Evolutionary conservation across 495 filamentous ascomycete species (phyloP).

Genomic region (Pyrenula massariospora): DNA sequence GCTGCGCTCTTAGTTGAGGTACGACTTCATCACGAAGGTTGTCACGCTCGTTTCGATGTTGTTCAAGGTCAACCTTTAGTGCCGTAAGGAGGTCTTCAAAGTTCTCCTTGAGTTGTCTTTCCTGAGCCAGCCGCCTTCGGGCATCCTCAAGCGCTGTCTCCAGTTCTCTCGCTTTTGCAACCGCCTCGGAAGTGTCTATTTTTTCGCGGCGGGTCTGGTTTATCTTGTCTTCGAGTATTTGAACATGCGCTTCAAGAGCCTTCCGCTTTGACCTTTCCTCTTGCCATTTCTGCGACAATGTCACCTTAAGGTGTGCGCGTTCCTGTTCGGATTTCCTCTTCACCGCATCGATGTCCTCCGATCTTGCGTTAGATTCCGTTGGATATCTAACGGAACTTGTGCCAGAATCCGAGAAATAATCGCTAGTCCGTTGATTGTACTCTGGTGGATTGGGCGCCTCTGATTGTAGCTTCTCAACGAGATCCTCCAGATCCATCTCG

Average conservation of each 20-base stretch:
- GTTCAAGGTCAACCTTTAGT: slow-evolving; percentile 69
- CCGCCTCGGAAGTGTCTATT: slow-evolving; percentile 24
- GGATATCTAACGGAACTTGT: slow-evolving; percentile 70
- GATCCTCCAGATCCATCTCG: slow-evolving; percentile 93
- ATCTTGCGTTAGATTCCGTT: slow-evolving; percentile 48
- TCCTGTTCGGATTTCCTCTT: slow-evolving; percentile 83
- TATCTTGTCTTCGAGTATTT: slow-evolving; percentile 64
- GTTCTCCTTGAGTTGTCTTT: slow-evolving; percentile 80
- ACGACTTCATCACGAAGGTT: slow-evolving; percentile 81
- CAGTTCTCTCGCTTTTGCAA: slow-evolving; percentile 49
- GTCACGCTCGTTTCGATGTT: slow-evolving; percentile 77
- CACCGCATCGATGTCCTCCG: slow-evolving; percentile 75
- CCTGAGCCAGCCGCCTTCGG: slow-evolving; percentile 69
- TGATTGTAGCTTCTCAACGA: slow-evolving; percentile 74
- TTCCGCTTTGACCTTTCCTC: slow-evolving; percentile 68
- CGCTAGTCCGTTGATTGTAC: slow-evolving; percentile 68
- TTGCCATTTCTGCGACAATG: slow-evolving; percentile 70
- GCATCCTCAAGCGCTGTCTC: slow-evolving; percentile 71
- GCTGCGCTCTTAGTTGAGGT: slow-evolving; percentile 54
- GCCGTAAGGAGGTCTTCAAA: slow-evolving; percentile 84
- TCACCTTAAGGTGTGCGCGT: slow-evolving; percentile 73
- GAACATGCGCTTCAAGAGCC: slow-evolving; percentile 69
- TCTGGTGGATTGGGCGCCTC: slow-evolving; percentile 41
- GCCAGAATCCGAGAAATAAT: slow-evolving; percentile 96
- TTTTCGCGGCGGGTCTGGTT: slow-evolving; percentile 41